Percentiles rank a stretch among this genome's conserved stretches.
Conservation (phyloP, 148 eudicot genomes). For the Drosera capensis region DNA sequence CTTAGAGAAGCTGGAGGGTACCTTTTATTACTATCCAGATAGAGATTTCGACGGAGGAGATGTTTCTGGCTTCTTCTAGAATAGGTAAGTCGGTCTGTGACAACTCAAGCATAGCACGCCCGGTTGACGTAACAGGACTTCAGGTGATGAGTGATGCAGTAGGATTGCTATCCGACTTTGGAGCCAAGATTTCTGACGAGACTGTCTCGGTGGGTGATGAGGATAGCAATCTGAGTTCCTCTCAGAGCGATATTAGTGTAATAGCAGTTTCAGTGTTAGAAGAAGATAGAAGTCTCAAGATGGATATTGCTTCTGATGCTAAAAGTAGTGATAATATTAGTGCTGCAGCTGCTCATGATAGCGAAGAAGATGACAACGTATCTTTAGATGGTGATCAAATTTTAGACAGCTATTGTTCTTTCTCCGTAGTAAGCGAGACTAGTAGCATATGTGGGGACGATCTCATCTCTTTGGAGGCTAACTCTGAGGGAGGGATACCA, state of each 20-base stretch:
- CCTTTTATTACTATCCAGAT: constrained; percentile 14
- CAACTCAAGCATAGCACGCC: constrained; percentile 5
- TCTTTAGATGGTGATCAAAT: constrained; percentile 26
- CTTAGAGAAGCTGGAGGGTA: constrained; percentile 16
- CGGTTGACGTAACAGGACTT: constrained; percentile 13
- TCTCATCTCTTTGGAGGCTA: constrained; percentile 14
- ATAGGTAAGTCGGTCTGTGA: constrained; percentile 25
- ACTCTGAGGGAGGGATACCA: constrained; percentile 16
- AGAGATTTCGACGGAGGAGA: constrained; percentile 36
- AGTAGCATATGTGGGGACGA: constrained; percentile 43
- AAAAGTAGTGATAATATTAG: constrained; percentile 9
- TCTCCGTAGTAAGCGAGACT: constrained; percentile 33
- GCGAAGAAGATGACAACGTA: constrained; percentile 26
- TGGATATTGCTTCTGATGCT: constrained; percentile 13
- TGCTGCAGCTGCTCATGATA: constrained; percentile 14
- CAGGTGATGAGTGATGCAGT: constrained; percentile 21
- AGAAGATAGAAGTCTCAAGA: constrained; percentile 6
- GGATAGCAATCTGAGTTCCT: constrained; percentile 10
- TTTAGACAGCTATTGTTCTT: constrained; percentile 20
- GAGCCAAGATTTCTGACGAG: constrained; percentile 5
- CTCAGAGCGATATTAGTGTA: constrained; percentile 11
- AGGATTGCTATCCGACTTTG: constrained; percentile 12
- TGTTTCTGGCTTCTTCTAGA: constrained; percentile 15
- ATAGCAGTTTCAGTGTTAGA: constrained; percentile 7
- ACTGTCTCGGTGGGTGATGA: constrained; percentile 10